These are phyloP conservation scores for Lichtheimia corymbifera DNA, from an alignment of 371 early-diverging fungal genomes.

Conservation along the genomic window DNA sequence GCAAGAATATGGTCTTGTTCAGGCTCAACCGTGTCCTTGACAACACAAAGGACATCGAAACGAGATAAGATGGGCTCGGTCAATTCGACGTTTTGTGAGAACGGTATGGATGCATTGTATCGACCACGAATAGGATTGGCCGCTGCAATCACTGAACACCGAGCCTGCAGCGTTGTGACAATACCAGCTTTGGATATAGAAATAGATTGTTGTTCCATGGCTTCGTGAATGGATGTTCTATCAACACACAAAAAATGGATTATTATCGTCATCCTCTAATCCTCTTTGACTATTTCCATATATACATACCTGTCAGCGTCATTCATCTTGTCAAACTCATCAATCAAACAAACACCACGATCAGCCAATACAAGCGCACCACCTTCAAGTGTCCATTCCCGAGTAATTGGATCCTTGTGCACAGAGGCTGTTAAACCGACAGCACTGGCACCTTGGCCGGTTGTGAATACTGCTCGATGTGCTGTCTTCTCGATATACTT, in stretches of 20 bases:
- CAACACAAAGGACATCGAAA: constrained; percentile 99
- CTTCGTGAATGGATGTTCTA: constrained; percentile 91
- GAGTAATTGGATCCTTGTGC: constrained; percentile 93
- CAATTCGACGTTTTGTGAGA: constrained; percentile 98
- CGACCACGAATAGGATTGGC: constrained; percentile 98
- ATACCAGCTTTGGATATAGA: constrained; percentile 94
- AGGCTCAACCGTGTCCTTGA: constrained; percentile 92
- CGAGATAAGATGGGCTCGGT: constrained; percentile 99
- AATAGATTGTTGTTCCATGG: constrained; percentile 97
- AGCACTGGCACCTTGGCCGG: constrained; percentile 99
- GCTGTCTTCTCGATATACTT: constrained; percentile 97
- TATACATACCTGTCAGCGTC: constrained; percentile 70
- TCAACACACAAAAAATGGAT: background rate
- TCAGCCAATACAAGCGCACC: constrained; percentile 97
- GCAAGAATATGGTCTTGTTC: constrained; percentile 92
- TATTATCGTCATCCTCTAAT: constrained; percentile 1
- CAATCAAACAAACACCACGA: constrained; percentile 93
- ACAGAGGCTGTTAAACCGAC: constrained; percentile 99
- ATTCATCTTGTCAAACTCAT: constrained; percentile 95
- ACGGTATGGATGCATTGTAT: constrained; percentile 95
- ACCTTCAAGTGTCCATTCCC: constrained; percentile 99
- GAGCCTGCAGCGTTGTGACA: constrained; percentile 90
- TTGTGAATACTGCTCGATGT: constrained; percentile 97
- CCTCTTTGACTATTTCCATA: no score
- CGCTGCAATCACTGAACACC: constrained; percentile 89